These are phyloP conservation scores for Globisporangium emineosum DNA, from an alignment of 352 stramenopile genomes.

Conservation along the genomic window DNA sequence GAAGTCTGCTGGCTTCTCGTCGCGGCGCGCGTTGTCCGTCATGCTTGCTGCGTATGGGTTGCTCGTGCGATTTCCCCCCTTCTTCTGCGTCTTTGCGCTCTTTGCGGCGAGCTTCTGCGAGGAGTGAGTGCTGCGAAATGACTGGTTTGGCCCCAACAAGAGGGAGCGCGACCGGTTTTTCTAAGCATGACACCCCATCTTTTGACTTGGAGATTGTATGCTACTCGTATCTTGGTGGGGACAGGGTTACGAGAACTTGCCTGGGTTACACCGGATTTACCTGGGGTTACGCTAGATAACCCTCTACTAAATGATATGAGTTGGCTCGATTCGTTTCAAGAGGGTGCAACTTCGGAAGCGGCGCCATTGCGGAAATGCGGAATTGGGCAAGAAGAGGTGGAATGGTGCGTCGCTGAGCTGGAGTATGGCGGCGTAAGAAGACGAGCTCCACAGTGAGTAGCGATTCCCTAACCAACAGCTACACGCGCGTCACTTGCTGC, in stretches of 20 bases:
- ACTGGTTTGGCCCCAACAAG: conserved; percentile 35
- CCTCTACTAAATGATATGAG: conserved; percentile 6
- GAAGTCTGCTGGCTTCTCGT: conserved; percentile 87
- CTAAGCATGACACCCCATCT: conserved; percentile 26
- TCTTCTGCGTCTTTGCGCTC: conserved; percentile 8
- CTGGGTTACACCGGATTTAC: no score
- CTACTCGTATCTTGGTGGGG: not conserved
- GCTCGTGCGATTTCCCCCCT: conserved; percentile 10
- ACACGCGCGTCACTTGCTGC: not conserved
- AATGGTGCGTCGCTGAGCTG: not conserved
- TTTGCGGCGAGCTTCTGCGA: conserved; percentile 10
- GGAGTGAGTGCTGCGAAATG: conserved; percentile 29
- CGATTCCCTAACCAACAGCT: not conserved
- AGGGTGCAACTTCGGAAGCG: conserved; percentile 5
- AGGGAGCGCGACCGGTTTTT: conserved; percentile 17
- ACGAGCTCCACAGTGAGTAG: no score
- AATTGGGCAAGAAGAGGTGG: not conserved
- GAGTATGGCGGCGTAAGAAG: not conserved
- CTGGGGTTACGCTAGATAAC: not conserved
- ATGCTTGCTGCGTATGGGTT: conserved; percentile 14
- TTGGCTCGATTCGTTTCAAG: not conserved
- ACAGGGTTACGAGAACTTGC: conserved; percentile 4
- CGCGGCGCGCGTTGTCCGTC: conserved; percentile 50
- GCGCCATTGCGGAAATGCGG: not conserved
- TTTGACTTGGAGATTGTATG: conserved; percentile 28